A percentile compares a stretch with the other conserved stretches of the same genome.
phyloP scores from a whole-genome alignment of 2,329 filamentous ascomycete species.

The Neocucurbitaria cava region DNA sequence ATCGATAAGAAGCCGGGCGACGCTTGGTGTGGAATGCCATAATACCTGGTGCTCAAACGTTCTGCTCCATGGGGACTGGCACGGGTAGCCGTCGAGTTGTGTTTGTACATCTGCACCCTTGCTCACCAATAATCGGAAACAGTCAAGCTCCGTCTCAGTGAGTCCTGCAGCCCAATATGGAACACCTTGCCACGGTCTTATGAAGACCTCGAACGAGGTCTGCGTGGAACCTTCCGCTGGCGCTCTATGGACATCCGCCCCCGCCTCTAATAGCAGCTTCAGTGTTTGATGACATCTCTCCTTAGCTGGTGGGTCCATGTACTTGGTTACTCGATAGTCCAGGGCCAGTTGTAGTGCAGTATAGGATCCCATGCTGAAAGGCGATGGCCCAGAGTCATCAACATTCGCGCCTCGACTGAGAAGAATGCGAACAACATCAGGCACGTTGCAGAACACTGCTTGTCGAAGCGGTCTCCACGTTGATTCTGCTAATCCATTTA shows the following conservation, averaged over 20 bases:
- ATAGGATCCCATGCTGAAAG: slow-evolving; percentile 7
- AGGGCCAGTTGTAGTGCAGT: slow-evolving; percentile 40
- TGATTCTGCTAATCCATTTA: slow-evolving; percentile 33
- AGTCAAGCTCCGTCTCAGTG: slow-evolving; percentile 30
- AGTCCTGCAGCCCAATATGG: slow-evolving; percentile 34
- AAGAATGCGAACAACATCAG: slow-evolving; percentile 38
- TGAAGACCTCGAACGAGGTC: slow-evolving; percentile 34
- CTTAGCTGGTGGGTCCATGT: slow-evolving; percentile 14
- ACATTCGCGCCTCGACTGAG: slow-evolving; percentile 37
- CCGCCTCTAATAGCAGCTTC: slow-evolving; percentile 39
- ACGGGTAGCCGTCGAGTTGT: slow-evolving; percentile 31
- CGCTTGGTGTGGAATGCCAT: slow-evolving; percentile 40
- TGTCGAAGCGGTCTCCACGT: slow-evolving; percentile 42
- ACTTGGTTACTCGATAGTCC: slow-evolving; percentile 28
- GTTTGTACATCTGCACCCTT: slow-evolving; percentile 33
- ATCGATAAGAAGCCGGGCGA: slow-evolving; percentile 34
- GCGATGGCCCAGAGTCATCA: slow-evolving; percentile 25
- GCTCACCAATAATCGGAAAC: slow-evolving; percentile 33
- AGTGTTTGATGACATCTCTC: slow-evolving; percentile 33
- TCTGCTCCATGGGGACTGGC: slow-evolving; percentile 18
- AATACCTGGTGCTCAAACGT: slow-evolving; percentile 42
- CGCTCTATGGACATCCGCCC: slow-evolving; percentile 32
- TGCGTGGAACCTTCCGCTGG: slow-evolving; percentile 17
- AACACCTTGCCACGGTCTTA: slow-evolving; percentile 36
- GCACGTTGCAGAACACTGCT: slow-evolving; percentile 40